Conservation (phyloP, 1,139 yeast genomes). For the Hemisphaericaspora xylanilytica region DNA sequence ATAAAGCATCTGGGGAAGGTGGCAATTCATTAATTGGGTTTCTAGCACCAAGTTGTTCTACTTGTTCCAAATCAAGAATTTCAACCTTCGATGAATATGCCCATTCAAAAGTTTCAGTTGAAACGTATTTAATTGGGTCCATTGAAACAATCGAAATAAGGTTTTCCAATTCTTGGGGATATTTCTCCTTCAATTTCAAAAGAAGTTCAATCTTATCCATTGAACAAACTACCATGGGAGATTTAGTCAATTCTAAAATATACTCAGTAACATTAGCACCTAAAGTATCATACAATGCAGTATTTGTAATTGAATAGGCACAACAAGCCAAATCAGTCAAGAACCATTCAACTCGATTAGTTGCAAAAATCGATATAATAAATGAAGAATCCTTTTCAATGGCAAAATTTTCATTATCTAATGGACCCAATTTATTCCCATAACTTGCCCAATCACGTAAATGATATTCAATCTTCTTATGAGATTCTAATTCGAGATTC, state of each 20-base stretch:
- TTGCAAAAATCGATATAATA: constrained; percentile 30
- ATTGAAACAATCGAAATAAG: constrained; percentile 29
- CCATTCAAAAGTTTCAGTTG: constrained; percentile 13
- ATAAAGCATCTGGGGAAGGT: constrained; percentile 51
- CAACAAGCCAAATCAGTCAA: constrained; percentile 36
- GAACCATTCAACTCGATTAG: constrained; percentile 35
- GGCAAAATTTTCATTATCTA: constrained; percentile 10
- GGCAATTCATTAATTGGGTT: constrained; percentile 43
- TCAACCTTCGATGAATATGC: constrained; percentile 23
- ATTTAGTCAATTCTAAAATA: constrained; percentile 27
- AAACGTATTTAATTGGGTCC: constrained; percentile 26
- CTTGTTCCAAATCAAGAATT: constrained; percentile 46
- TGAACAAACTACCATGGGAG: constrained; percentile 33
- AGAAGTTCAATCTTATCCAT: constrained; percentile 26
- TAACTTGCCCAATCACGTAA: constrained; percentile 18
- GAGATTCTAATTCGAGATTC: constrained; percentile 17
- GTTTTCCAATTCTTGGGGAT: constrained; percentile 19
- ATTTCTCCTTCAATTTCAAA: constrained; percentile 20
- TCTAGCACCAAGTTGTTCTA: constrained; percentile 48
- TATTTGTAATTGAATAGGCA: constrained; percentile 32
- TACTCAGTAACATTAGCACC: constrained; percentile 29
- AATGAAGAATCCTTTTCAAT: constrained; percentile 22
- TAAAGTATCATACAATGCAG: constrained; percentile 37
- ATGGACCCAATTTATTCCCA: constrained; percentile 10
- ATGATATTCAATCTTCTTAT: constrained; percentile 25